Evolutionary conservation across 2,329 filamentous ascomycete genomes (phyloP).

Genomic region (Ascosphaera acerosa): DNA sequence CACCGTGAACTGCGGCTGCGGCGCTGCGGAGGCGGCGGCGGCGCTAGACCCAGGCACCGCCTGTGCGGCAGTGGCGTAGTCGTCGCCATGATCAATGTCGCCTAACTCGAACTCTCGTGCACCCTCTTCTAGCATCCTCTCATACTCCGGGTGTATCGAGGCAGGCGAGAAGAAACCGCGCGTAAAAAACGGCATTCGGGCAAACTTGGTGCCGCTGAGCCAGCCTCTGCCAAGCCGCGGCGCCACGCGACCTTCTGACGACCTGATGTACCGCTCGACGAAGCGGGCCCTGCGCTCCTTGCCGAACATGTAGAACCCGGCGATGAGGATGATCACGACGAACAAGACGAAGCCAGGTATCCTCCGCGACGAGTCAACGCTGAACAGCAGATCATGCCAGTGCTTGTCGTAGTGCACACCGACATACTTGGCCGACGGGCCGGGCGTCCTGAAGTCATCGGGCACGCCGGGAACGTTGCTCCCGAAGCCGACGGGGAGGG

Average conservation of each 20-base stretch:
- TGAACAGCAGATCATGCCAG: slow-evolving; percentile 37
- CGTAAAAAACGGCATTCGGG: slow-evolving; percentile 12
- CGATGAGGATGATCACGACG: slow-evolving; percentile 41
- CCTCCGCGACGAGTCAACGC: slow-evolving; percentile 38
- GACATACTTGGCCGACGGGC: slow-evolving; percentile 10
- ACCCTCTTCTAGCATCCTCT: slow-evolving; percentile 66
- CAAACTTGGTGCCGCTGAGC: slow-evolving; percentile 11
- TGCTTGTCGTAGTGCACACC: slow-evolving; percentile 18
- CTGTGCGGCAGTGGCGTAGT: slow-evolving; percentile 36
- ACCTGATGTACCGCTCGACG: slow-evolving; percentile 26
- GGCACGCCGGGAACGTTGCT: slow-evolving; percentile 48
- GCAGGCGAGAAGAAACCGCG: slow-evolving; percentile 37
- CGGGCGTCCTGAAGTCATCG: slow-evolving; percentile 58
- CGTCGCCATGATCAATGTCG: slow-evolving; percentile 36
- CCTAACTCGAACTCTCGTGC: slow-evolving; percentile 52
- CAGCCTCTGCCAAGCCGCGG: slow-evolving; percentile 21
- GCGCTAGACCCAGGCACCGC: slow-evolving; percentile 14
- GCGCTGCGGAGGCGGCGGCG: slow-evolving; percentile 7
- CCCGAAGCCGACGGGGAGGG: slow-evolving; percentile 72
- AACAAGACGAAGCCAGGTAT: slow-evolving; percentile 56
- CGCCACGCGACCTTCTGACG: slow-evolving; percentile 14
- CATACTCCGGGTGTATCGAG: slow-evolving; percentile 31
- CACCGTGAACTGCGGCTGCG: slow-evolving; percentile 11
- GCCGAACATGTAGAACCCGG: slow-evolving; percentile 51
- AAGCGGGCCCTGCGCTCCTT: slow-evolving; percentile 45